Base-by-base conservation (phyloP, 148 eudicot species). In the Fagopyrum homotropicum region DNA sequence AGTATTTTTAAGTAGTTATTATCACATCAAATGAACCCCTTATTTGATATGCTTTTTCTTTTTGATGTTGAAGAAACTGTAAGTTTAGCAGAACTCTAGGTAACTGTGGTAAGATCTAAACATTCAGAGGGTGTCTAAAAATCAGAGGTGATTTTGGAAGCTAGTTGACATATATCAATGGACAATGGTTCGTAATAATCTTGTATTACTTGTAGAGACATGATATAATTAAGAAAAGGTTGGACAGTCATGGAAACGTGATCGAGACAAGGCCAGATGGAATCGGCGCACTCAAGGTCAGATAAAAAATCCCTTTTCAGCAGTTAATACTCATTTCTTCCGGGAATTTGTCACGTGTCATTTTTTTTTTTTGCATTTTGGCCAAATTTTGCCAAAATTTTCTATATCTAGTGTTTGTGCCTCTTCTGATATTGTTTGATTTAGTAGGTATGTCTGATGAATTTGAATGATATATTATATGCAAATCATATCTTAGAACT, bases 181-280 rank as follows among this genome's bases (percentile, higher is more conserved):
- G 10, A 61, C 4, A 4, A 40, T 66, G 17, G 43, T 12, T 17
- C 9, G 15, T 66, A 63, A 63, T 43, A 40, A 66, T 66, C 9
- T 40, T 40, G 19, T 71, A 16, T 7, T 79, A 22, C 75, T 72
- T 88, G 89, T 92, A 95, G 99, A 95, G 80, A 83, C 99, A 95
- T 86, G 96, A 90, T 78, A 89, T 95, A 52, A 83, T 86, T 81
- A 95, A 92, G 84, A 95, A 89, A 84, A 88, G 99, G 77, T 74
- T 95, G 69, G 99, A 95, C 83, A 77, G 85, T 52, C 89, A 86
- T 79, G 99, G 99, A 35, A 90, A 95, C 82, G 92, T 90, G 61
- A 89, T 95, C 73, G 97, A 95, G 73, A 72, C 91, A 66, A 91
- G 89, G 60, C 87, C 88, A 75, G 99, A 95, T 60, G 88, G 91